Evolutionary conservation across 345 rosid genomes (phyloP), one percentile per base, ranked within the genome.

Genomic region (Melaleuca alternifolia): DNA sequence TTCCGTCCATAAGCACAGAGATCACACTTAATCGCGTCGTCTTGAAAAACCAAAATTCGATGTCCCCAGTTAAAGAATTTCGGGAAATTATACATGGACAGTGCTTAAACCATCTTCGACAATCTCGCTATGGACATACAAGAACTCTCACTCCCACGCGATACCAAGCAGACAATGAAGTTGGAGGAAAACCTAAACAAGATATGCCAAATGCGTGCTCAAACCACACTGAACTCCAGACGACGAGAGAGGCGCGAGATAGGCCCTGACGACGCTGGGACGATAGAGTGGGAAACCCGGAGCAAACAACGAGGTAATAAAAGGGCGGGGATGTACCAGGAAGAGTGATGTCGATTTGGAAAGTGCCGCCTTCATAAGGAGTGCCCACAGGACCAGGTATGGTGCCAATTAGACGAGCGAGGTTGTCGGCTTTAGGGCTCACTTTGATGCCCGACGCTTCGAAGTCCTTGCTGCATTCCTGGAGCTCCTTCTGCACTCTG

Each of bases 341-440:
- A 41, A 96, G 91, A 1, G 93, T 87, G 92, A 97, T 97, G 85
- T 97, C 99, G 81, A 97, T 94, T 88, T 92, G 95, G 90, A 95
- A 97, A 81, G 92, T 92, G 57, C 99, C 99, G 44, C 99, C 99
- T 90, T 97, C 99, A 75, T 96, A 97, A 79, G 99, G 99, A 88
- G 98, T 95, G 30, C 94, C 96, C 54, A 91, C 33, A 1, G 99
- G 99, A 2, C 99, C 99, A 4, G 98, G 96, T 10, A 96, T 96
- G 88, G 94, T 91, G 86, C 99, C 99, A 50, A 92, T 90, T 86
- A 97, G 90, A 41, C 93, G 94, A 87, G 94, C 89, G 21, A 97
- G 93, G 76, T 90, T 93, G 85, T 96, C 99, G 85, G 97, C 92
- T 87, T 95, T 94, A 0, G 96, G 95, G 71, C 92, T 50, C 83